phyloP scores from a whole-genome alignment of 306 rosid genomes.

The Carpinus viminea region DNA sequence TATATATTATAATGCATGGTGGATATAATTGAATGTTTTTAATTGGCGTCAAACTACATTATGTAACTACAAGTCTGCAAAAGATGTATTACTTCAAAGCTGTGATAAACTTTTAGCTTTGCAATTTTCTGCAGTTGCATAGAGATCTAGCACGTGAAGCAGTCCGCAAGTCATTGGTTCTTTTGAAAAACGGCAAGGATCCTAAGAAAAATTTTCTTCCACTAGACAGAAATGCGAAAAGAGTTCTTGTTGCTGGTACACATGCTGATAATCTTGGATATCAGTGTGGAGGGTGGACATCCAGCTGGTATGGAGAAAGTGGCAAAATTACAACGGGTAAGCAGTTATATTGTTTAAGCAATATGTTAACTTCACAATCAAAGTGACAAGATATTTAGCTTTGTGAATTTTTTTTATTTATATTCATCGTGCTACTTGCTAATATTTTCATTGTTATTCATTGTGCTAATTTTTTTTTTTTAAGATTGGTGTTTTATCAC shows the following conservation, averaged over 20 bases:
- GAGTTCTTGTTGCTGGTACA: constrained; percentile 74
- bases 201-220: constrained; percentile 72
- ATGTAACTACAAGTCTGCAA: neutral
- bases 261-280: constrained; percentile 85
- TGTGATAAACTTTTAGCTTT: constrained; percentile 8
- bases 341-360: constrained; percentile 11
- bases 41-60: neutral
- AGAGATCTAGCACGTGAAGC: constrained; percentile 88
- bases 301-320: constrained; percentile 56
- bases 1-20: neutral
- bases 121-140: constrained; percentile 52
- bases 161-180: constrained; percentile 81
- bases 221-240: constrained; percentile 60
- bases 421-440: neutral
- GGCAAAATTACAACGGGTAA: constrained; percentile 76
- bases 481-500: neutral
- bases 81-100: neutral
- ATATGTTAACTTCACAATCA: constrained; percentile 1
- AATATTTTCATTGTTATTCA: neutral
- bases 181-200: constrained; percentile 80
- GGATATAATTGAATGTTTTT: neutral
- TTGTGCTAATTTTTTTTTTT: neutral
- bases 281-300: constrained; percentile 96
- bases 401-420: neutral
- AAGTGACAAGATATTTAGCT: neutral